A percentile compares a stretch with the other conserved stretches of the same genome.
phyloP scores from a whole-genome alignment of 2,329 filamentous ascomycete species.

The Epicoccum nigrum region DNA sequence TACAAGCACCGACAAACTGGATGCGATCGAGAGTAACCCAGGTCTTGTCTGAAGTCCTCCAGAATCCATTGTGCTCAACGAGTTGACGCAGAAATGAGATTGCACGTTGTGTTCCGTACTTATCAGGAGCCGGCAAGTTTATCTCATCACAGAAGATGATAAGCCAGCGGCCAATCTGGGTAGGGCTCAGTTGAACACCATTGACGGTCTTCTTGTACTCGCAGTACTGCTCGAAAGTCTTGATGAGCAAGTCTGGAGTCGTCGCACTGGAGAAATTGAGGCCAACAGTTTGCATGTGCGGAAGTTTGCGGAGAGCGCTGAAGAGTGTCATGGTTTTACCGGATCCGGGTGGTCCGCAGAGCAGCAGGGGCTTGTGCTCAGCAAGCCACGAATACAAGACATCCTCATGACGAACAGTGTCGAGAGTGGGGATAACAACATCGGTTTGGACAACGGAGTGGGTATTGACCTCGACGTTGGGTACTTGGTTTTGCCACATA shows the following conservation, averaged over 20 bases:
- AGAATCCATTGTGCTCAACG: constrained; percentile 99
- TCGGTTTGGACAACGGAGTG: constrained; percentile 98
- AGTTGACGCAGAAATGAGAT: constrained; percentile 97
- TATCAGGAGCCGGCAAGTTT: constrained; percentile 96
- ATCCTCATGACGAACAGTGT: constrained; percentile 97
- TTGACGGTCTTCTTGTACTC: constrained; percentile 99
- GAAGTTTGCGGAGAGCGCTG: constrained; percentile 92
- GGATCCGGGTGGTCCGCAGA: constrained; percentile 96
- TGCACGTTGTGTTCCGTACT: constrained; percentile 94
- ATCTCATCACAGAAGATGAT: constrained; percentile 99
- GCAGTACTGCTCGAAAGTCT: constrained; percentile 99
- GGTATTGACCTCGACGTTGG: constrained; percentile 94
- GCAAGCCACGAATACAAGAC: constrained; percentile 99
- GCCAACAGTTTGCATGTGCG: constrained; percentile 98
- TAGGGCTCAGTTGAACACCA: constrained; percentile 92
- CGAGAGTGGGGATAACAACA: constrained; percentile 95
- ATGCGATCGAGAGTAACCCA: constrained; percentile 98
- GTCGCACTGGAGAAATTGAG: constrained; percentile 99
- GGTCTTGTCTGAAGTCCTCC: constrained; percentile 94
- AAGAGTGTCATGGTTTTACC: constrained; percentile 99
- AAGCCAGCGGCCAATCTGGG: constrained; percentile 95
- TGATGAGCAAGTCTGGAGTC: constrained; percentile 95
- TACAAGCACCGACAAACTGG: constrained; percentile 98
- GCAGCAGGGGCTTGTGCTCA: constrained; percentile 94
- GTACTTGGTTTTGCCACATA: constrained; percentile 93